Evolutionary conservation across 129 eudicot genomes (phyloP), one percentile per base, ranked within the genome.

Genomic region (Deinandra increscens): DNA sequence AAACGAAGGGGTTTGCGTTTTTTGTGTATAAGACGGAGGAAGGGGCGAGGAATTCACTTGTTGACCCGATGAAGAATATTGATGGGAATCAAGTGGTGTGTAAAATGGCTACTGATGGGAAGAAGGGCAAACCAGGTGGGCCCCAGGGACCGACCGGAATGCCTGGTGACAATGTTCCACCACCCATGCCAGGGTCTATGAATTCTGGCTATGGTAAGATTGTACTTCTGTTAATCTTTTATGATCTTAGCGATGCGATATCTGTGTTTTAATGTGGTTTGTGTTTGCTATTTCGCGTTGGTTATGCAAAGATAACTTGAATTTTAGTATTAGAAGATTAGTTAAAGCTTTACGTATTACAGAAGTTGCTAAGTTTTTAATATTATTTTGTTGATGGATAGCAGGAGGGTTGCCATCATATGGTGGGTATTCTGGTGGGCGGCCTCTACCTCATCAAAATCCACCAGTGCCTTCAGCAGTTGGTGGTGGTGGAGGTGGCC

Each of bases 21-120:
- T 90, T 90, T 31, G 87, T 90, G 43, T 90, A 90, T 64, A 90
- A 85, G 81, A 87, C 91, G 4, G 97, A 84, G 77, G 95, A 90
- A 26, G 97, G 97, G 3, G 97, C 97, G 0, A 79, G 83, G 77
- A 82, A 78, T 14, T 74, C 97, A 0, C 75, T 91, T 45, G 82
- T 73, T n/a, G 91, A 87, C 17, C 86, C 95, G 36, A 70, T 79
- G 58, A 90, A 90, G 78, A 81, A 67, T 38, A 72, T 91, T 51
- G 97, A 91, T 53, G 97, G 95, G 59, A 78, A 83, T 48, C 95
- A 87, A 46, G 81, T 91, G 45, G 68, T 70, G 49, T 91, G 97
- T 81, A 91, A 89, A 68, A 65, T 84, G 79, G 96, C 96, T 8
- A 85, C 88, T 10, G 96, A 89, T 78, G 91, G 91, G 66, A 86